Conservation (phyloP, 495 filamentous ascomycete genomes). For the Beverwykella pulmonaria region DNA sequence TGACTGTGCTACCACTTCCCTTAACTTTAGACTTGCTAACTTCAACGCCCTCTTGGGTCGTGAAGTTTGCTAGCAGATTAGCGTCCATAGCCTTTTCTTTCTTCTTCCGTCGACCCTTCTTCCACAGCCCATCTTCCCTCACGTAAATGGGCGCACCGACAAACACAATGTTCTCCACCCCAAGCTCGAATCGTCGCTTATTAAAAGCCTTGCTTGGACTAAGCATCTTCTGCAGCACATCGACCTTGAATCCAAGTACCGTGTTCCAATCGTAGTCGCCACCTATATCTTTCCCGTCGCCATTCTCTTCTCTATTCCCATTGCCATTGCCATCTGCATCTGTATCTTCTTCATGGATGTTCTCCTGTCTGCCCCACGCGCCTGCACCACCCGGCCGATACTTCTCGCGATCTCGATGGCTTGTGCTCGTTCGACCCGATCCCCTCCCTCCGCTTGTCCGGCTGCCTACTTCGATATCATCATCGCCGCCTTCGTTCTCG, state of each 20-base stretch:
- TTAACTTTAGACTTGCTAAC: constrained; percentile 26
- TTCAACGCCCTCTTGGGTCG: constrained; percentile 22
- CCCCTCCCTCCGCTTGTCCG: constrained; percentile 42
- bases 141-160: constrained; percentile 87
- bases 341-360: constrained; percentile 36
- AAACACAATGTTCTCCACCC: constrained; percentile 80
- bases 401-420: constrained; percentile 25
- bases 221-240: constrained; percentile 80
- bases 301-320: constrained; percentile 17
- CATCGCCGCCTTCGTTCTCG: constrained; percentile 55
- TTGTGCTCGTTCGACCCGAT: constrained; percentile 22
- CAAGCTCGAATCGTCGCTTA: constrained; percentile 83
- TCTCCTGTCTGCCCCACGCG: constrained; percentile 33
- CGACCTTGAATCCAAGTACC: constrained; percentile 72
- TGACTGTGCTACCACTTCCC: constrained; percentile 40
- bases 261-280: constrained; percentile 66
- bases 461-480: constrained; percentile 40
- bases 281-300: constrained; percentile 10
- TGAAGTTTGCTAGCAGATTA: constrained; percentile 19
- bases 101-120: constrained; percentile 68
- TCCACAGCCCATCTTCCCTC: constrained; percentile 82
- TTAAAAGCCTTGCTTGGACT: constrained; percentile 79
- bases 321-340: constrained; percentile 5
- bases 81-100: constrained; percentile 48
- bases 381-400: constrained; percentile 17